Evolutionary conservation across 441 rosid genomes (phyloP).

Genomic region (Adansonia grandidieri): DNA sequence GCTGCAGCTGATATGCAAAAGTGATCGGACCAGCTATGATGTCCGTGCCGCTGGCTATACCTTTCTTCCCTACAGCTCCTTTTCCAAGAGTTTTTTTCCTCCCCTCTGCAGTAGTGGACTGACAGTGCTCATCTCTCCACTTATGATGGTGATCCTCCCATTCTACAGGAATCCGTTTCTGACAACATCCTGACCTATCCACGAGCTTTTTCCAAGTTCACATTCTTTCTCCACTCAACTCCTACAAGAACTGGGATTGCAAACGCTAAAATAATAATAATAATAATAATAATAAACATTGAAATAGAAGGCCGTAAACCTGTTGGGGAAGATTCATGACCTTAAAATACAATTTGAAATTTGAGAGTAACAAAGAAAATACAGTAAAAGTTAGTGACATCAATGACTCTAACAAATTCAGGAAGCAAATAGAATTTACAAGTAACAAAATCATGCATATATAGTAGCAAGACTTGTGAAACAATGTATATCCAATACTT

Average conservation of each 20-base stretch:
- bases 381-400: not conserved
- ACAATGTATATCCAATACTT: conserved; percentile 5
- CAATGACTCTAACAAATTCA: not conserved
- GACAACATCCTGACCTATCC: conserved; percentile 34
- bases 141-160: conserved; percentile 16
- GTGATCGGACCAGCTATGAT: not conserved
- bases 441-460: not conserved
- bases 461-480: not conserved
- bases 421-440: conserved; percentile 1
- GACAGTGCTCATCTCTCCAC: conserved; percentile 31
- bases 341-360: not conserved
- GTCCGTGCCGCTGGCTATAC: not conserved
- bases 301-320: not conserved
- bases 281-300: no score
- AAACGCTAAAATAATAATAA: not conserved
- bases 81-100: conserved; percentile 33
- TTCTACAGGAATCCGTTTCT: no score
- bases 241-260: not conserved
- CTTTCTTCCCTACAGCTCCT: conserved; percentile 9
- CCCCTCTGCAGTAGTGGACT: conserved; percentile 3
- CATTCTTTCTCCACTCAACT: conserved; percentile 38
- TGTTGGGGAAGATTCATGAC: not conserved
- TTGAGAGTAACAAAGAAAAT: not conserved
- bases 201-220: conserved; percentile 31
- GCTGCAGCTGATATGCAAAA: not conserved